Conservation (phyloP, 176 grass and related monocot genomes). For the Secale cereale region DNA sequence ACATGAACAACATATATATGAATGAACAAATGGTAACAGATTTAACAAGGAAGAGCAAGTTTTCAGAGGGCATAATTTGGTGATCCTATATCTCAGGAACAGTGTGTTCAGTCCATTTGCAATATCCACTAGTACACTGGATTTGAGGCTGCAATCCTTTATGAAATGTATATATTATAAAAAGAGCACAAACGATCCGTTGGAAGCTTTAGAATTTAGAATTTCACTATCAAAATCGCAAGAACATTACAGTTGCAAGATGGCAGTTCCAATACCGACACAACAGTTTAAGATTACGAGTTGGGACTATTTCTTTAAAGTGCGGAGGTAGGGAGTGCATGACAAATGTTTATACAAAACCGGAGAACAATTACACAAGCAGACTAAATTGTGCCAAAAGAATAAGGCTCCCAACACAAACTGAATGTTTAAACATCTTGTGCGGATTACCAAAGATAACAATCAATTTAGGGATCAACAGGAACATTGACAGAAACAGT, state of each 20-base stretch:
- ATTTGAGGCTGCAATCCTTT: not conserved
- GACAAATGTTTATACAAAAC: too few relatives aligned
- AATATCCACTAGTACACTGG: not conserved
- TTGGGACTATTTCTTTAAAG: not conserved
- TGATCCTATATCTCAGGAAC: not conserved
- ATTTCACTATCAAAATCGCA: not conserved
- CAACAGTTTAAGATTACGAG: not conserved
- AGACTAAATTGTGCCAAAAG: too few relatives aligned
- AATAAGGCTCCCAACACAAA: too few relatives aligned
- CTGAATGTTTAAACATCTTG: too few relatives aligned
- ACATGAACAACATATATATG: not conserved
- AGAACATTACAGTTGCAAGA: not conserved
- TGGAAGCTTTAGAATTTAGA: not conserved
- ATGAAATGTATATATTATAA: not conserved
- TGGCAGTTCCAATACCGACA: not conserved
- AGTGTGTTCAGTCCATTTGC: not conserved
- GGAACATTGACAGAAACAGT: too few relatives aligned
- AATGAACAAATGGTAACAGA: not conserved
- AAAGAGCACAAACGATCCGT: not conserved
- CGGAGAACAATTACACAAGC: too few relatives aligned
- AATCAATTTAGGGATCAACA: too few relatives aligned
- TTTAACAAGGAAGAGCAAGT: not conserved
- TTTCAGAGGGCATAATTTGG: not conserved
- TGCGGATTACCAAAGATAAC: too few relatives aligned
- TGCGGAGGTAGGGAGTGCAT: not conserved